Conservation (phyloP, 352 stramenopile species). For the Pythium coloratum region DNA sequence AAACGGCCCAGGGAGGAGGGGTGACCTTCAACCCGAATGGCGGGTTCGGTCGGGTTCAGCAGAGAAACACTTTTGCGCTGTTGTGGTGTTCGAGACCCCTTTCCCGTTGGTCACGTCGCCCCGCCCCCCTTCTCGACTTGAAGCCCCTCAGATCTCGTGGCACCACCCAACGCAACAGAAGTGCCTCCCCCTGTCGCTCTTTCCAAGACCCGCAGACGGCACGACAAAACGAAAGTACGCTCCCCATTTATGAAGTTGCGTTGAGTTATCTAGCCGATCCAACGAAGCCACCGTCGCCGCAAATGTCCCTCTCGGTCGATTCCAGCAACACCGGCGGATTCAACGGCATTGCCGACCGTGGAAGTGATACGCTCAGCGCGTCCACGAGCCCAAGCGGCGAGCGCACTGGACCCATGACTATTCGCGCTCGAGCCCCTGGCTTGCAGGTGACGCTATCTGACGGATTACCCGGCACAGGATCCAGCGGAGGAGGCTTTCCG, state of each 20-base stretch:
- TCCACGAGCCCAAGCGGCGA: constrained; percentile 12
- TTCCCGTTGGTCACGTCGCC: constrained; percentile 3
- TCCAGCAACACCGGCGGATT: constrained; percentile 7
- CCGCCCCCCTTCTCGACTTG: neutral
- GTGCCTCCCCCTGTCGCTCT: neutral
- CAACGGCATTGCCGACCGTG: neutral
- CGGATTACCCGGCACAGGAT: neutral
- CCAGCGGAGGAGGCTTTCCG: neutral
- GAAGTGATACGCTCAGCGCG: constrained; percentile 9
- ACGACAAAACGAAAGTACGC: constrained; percentile 8
- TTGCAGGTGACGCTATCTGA: constrained; percentile 6
- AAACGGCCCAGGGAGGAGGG: constrained; percentile 11
- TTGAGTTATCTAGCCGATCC: constrained; percentile 5
- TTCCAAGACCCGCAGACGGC: neutral
- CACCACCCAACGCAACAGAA: constrained; percentile 7
- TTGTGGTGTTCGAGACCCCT: constrained; percentile 8
- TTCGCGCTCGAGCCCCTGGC: neutral
- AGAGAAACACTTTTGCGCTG: neutral
- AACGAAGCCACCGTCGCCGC: neutral
- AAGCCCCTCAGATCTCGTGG: neutral
- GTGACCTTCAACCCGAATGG: neutral
- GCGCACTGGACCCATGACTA: constrained; percentile 7
- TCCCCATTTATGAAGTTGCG: constrained; percentile 28
- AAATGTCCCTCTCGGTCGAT: constrained; percentile 16
- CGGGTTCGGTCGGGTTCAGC: neutral